Percentiles rank a stretch among this genome's conserved stretches.
phyloP scores from a whole-genome alignment of 169 alveolate genomes.

The Plasmodium berghei region DNA sequence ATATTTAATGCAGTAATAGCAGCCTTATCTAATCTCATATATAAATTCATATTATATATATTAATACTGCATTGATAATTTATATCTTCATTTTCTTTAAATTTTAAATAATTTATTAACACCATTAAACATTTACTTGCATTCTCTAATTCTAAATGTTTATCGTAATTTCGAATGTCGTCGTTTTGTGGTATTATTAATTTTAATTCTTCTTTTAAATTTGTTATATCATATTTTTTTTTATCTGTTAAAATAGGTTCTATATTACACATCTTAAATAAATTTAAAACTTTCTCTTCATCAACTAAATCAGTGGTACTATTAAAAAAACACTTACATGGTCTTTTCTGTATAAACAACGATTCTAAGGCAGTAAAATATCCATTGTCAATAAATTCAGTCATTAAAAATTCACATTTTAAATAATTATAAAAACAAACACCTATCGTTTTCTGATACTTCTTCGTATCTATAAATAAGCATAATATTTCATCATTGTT shows the following conservation, averaged over 20 bases:
- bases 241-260: slow-evolving; percentile 32
- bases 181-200: slow-evolving; percentile 78
- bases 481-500: slow-evolving; percentile 58
- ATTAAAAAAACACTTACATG: slow-evolving; percentile 63
- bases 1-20: slow-evolving; percentile 84
- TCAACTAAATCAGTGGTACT: slow-evolving; percentile 74
- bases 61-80: slow-evolving; percentile 79
- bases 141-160: slow-evolving; percentile 77
- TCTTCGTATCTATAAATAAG: slow-evolving; percentile 61
- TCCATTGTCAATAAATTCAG: slow-evolving; percentile 76
- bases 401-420: slow-evolving; percentile 72
- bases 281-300: slow-evolving; percentile 69
- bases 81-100: slow-evolving; percentile 73
- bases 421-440: slow-evolving; percentile 70
- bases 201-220: slow-evolving; percentile 78
- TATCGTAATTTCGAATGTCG: slow-evolving; percentile 81
- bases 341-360: slow-evolving; percentile 68
- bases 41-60: slow-evolving; percentile 78
- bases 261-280: slow-evolving; percentile 63
- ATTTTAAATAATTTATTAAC: slow-evolving; percentile 78
- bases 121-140: slow-evolving; percentile 80
- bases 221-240: slow-evolving; percentile 76
- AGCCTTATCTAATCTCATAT: slow-evolving; percentile 85
- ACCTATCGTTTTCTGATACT: slow-evolving; percentile 71
- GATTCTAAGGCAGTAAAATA: slow-evolving; percentile 74